Percentiles rank a stretch among this genome's conserved stretches.
These are phyloP conservation scores for Linanthus parryae DNA, from an alignment of 148 eudicot species.

Conservation along the genomic window DNA sequence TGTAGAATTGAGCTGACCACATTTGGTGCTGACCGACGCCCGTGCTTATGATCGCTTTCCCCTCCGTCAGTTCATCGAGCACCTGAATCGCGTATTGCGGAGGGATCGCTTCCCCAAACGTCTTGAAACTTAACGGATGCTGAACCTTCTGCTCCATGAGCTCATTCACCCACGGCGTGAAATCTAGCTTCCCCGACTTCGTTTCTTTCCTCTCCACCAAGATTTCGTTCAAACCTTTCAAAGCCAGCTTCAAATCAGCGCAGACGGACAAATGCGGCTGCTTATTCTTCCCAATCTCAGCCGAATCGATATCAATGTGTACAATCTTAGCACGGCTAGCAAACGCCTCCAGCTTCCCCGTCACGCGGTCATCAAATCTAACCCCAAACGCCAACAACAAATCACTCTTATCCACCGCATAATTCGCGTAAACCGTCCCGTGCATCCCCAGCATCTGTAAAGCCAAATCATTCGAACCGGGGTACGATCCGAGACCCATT, in stretches of 20 bases:
- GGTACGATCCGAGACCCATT: conserved; percentile 81
- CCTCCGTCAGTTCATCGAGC: conserved; percentile 69
- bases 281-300: conserved; percentile 96
- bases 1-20: conserved; percentile 87
- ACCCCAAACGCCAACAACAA: conserved; percentile 90
- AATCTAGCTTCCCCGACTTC: conserved; percentile 36
- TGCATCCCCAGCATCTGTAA: conserved; percentile 88
- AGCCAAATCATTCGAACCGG: conserved; percentile 48
- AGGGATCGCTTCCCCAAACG: conserved; percentile 82
- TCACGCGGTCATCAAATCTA: conserved; percentile 85
- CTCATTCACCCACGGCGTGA: conserved; percentile 57
- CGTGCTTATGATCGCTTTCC: conserved; percentile 65
- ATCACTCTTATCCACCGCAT: conserved; percentile 75
- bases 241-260: conserved; percentile 59
- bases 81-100: conserved; percentile 80
- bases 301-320: conserved; percentile 87
- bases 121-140: conserved; percentile 55
- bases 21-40: conserved; percentile 92
- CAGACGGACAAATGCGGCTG: conserved; percentile 80
- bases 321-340: conserved; percentile 90
- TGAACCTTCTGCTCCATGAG: conserved; percentile 50
- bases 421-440: conserved; percentile 85
- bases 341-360: conserved; percentile 85
- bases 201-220: conserved; percentile 19
- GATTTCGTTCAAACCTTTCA: conserved; percentile 51